These are phyloP conservation scores for Ceratobasidium sp. DNA, from an alignment of 1,284 basidiomycete species.

Conservation along the genomic window DNA sequence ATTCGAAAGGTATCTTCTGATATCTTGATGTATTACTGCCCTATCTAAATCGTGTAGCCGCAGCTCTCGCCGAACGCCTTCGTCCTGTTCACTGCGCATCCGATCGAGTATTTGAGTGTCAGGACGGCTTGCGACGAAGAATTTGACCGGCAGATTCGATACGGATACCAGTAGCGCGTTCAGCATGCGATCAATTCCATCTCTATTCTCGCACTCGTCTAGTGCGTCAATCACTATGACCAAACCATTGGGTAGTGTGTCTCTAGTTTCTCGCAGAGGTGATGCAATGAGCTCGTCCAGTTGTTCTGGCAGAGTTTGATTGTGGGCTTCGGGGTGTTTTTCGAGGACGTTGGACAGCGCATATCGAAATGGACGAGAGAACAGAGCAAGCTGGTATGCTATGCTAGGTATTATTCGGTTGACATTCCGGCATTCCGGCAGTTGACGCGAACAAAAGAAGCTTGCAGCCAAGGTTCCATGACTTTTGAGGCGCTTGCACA, in stretches of 20 bases:
- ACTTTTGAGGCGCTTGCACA: not conserved
- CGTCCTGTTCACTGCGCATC: not conserved
- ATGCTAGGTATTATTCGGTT: not conserved
- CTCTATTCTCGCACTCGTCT: not conserved
- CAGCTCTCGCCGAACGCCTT: not conserved
- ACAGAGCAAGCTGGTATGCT: not conserved
- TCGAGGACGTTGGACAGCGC: not conserved
- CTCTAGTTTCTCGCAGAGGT: not conserved
- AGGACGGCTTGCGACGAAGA: not conserved
- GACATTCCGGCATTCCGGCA: not conserved
- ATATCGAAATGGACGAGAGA: not conserved
- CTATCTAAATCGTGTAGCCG: not conserved
- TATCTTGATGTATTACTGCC: not conserved
- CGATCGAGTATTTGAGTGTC: not conserved
- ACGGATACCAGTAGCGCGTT: not conserved
- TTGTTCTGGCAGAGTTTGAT: not conserved
- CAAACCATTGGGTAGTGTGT: not conserved
- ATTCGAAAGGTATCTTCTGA: not conserved
- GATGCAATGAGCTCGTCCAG: too few relatives aligned
- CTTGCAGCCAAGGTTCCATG: not conserved
- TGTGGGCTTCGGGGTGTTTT: not conserved
- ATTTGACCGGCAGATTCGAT: slow-evolving; percentile 9
- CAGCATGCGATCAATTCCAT: not conserved
- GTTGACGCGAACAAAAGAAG: not conserved
- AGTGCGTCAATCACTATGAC: not conserved